Base-by-base conservation (phyloP, 139 green algal genomes). In the Tetraselmis striata region DNA sequence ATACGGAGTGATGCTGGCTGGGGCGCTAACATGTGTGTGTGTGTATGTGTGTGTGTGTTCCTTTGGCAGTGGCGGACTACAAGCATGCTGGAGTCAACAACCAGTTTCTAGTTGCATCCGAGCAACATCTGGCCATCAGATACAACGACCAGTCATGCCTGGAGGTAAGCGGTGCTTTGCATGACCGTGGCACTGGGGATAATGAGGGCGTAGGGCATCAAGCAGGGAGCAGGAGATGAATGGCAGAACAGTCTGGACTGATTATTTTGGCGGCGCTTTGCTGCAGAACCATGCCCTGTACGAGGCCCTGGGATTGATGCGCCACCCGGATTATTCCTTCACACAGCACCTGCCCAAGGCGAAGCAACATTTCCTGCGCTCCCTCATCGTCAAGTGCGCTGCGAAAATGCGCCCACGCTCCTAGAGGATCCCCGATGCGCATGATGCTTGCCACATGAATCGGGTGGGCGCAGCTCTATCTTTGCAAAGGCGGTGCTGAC, bases 11-110 rank as follows among this genome's bases (percentile, higher is more conserved):
- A n/a, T n/a, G n/a, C n/a, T n/a, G n/a, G n/a, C n/a, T n/a, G n/a
- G n/a, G n/a, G n/a, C n/a, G n/a, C n/a, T n/a, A n/a, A n/a, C n/a
- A n/a, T n/a, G n/a, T n/a, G n/a, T n/a, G n/a, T n/a, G n/a, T n/a
- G n/a, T n/a, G n/a, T n/a, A n/a, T n/a, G n/a, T n/a, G n/a, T n/a
- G n/a, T n/a, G n/a, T n/a, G n/a, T n/a, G n/a, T n/a, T n/a, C n/a
- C n/a, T n/a, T n/a, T n/a, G n/a, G n/a, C 74, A 28, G 74, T 77
- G 23, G 29, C 75, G 29, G 78, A 82, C 78, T 82, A 82, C 78
- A 22, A 82, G 78, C 78, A 82, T 29, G 28, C 32, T 18, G 78
- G 78, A 5, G 31, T 76, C 24, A 76, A 28, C 78, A 82, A 82
- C 78, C 25, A 76, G 18, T 82, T 45, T 30, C 18, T 76, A 5